These are phyloP conservation scores for Phytomonas francai DNA, from an alignment of 208 protist genomes.

Conservation along the genomic window DNA sequence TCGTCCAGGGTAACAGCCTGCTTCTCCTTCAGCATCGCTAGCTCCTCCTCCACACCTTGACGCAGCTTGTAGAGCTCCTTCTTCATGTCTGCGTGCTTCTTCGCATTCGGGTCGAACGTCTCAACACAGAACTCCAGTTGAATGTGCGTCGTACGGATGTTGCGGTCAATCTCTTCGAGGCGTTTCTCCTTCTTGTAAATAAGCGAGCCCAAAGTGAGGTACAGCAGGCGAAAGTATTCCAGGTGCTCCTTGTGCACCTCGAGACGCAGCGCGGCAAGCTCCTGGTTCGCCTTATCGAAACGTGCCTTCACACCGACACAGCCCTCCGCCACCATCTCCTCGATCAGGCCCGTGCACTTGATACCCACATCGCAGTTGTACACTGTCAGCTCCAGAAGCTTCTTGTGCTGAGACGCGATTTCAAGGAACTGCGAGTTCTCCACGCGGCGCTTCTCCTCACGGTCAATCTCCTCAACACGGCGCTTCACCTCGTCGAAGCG, in stretches of 20 bases:
- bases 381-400: slow-evolving; percentile 73
- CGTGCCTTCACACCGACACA: slow-evolving; percentile 63
- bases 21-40: slow-evolving; percentile 72
- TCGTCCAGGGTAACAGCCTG: slow-evolving; percentile 59
- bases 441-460: slow-evolving; percentile 74
- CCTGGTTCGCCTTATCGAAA: slow-evolving; percentile 68
- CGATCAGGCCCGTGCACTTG: slow-evolving; percentile 54
- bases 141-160: slow-evolving; percentile 67
- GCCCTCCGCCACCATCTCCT: slow-evolving; percentile 66
- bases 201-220: slow-evolving; percentile 71
- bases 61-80: slow-evolving; percentile 74
- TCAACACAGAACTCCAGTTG: slow-evolving; percentile 79
- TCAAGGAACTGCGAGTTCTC: slow-evolving; percentile 79
- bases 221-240: slow-evolving; percentile 65
- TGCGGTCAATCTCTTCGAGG: slow-evolving; percentile 69
- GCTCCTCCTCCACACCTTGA: slow-evolving; percentile 66
- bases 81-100: slow-evolving; percentile 73
- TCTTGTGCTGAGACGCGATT: slow-evolving; percentile 70
- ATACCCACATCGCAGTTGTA: slow-evolving; percentile 77
- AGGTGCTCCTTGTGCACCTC: slow-evolving; percentile 81
- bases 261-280: slow-evolving; percentile 53
- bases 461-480: slow-evolving; percentile 76
- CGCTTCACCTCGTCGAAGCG: slow-evolving; percentile 82
- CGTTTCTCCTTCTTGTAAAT: slow-evolving; percentile 76
- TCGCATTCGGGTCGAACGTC: slow-evolving; percentile 75